Base-by-base conservation (phyloP, 192 early-diverging fungal genomes). In the Dissophora ornata region DNA sequence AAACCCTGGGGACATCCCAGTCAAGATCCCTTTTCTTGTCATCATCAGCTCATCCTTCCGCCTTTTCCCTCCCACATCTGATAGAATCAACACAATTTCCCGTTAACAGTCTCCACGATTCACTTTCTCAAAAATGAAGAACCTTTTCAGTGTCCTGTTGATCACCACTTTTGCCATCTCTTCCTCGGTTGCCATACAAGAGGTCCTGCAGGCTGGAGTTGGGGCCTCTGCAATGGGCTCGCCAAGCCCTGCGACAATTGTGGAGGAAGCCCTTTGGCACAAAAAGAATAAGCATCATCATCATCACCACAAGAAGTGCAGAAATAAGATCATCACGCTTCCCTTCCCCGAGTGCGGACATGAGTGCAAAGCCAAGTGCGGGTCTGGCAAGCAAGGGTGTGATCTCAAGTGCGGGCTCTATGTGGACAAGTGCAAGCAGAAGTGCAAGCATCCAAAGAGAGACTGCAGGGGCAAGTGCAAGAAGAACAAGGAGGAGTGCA, bases 61-160 rank as follows among this genome's bases (percentile, higher is more conserved):
- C n/a, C 13, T n/a, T 9, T 47, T 47, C 46, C 21, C 22, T 47
- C 46, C 46, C n/a, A 16, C 9, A 47, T 2, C 22, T 22, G 2
- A 47, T 8, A 21, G n/a, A n/a, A 21, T 21, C 13, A 21, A 18
- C 46, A n/a, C n/a, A 47, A n/a, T 47, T n/a, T 47, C 46, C 46
- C 2, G 36, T 47, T 21, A 47, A 47, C 16, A 47, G 46, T 47
- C 22, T 47, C 3, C n/a, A 47, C 46, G 46, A 16, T 47, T 21
- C 46, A 47, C 46, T 47, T 7, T 21, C 46, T 21, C 46, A 16
- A 47, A 47, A 8, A 47, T 47, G 46, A 47, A 22, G 46, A 47
- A 47, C 46, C 46, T 47, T 10, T 22, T 47, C 46, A 47, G n/a
- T 47, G 46, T 47, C 22, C 46, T 47, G 46, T 47, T 47, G 46